Evolutionary conservation across 1,284 basidiomycete species (phyloP), one percentile per base, ranked within the genome.

Genomic region (Butyriboletus regius): DNA sequence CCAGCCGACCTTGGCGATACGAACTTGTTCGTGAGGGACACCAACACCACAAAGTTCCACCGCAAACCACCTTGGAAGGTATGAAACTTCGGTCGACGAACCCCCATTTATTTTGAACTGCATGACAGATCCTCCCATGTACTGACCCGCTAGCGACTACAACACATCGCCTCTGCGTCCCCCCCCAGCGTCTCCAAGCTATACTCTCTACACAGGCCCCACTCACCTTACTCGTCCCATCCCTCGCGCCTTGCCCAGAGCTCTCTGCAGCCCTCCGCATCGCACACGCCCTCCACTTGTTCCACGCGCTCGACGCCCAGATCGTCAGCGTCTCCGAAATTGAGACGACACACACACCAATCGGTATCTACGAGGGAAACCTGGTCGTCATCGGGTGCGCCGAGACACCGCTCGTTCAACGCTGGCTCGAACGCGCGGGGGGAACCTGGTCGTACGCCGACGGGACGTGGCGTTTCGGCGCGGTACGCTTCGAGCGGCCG

Each of bases 271-370:
- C 86, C 1, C 62, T 74, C 6, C 74, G 88, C 4, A 70, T 91
- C 42, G 79, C 83, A 3, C 80, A 89, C 59, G 78, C 82, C 53
- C 69, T 91, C 13, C 69, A 80, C 38, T 63, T 79, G 0, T 89
- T 86, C 66, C 84, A 88, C 60, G 76, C 79, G 51, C 66, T 91
- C 22, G 87, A 89, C 55, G 64, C 75, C 0, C 75, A 79, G 42
- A 80, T 92, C 37, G 49, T 85, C 31, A 57, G 60, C 10, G 75
- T 78, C 52, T 49, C 63, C 3, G 74, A 78, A 38, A 14, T 55
- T 39, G 51, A 35, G 53, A 56, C 15, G 42, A 44, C 43, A 22
- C 37, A 7, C 7, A 8, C 22, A 0, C n/a, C 17, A 3, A 17
- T 6, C 15, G 54, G 58, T 4, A 53, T 58, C 7, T 56, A 53